Evolutionary conservation across 768 basidiomycete species (phyloP).

Genomic region (Pulveroboletus sp.): DNA sequence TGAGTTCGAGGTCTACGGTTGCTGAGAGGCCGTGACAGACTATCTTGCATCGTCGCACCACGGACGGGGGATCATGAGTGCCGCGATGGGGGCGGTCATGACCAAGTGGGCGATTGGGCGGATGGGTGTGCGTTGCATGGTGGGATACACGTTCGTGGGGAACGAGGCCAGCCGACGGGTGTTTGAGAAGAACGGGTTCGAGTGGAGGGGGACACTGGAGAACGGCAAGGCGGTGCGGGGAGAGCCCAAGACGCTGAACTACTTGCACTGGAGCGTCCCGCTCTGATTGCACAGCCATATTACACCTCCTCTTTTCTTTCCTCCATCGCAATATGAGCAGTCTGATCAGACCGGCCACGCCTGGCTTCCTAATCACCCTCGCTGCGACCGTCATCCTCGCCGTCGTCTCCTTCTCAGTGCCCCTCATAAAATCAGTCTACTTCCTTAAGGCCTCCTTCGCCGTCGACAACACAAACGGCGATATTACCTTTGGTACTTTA

Average conservation of each 20-base stretch:
- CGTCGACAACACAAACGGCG: conserved; percentile 45
- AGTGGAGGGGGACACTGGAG: conserved; percentile 35
- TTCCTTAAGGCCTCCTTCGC: conserved; percentile 77
- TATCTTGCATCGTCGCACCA: conserved; percentile 60
- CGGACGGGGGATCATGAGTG: conserved; percentile 68
- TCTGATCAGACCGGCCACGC: conserved; percentile 77
- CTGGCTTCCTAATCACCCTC: conserved; percentile 82
- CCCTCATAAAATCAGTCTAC: conserved; percentile 82
- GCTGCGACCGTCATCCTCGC: conserved; percentile 76
- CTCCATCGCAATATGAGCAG: conserved; percentile 44
- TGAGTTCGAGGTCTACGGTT: neutral
- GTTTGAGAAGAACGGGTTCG: conserved; percentile 65
- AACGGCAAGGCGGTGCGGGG: conserved; percentile 38
- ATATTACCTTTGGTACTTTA: conserved; percentile 81
- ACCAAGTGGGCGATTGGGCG: conserved; percentile 59
- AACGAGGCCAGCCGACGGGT: conserved; percentile 62
- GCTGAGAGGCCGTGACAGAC: conserved; percentile 37
- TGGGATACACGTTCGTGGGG: conserved; percentile 42
- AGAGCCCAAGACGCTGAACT: conserved; percentile 33
- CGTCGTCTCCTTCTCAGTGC: conserved; percentile 87
- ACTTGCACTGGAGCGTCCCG: conserved; percentile 33
- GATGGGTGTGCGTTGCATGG: conserved; percentile 52
- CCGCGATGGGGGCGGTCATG: conserved; percentile 52
- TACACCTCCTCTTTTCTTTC: neutral
- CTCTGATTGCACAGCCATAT: conserved; percentile 14